Evolutionary conservation across 2,329 filamentous ascomycete genomes (phyloP).

Genomic region (Colletotrichum cuscutae): DNA sequence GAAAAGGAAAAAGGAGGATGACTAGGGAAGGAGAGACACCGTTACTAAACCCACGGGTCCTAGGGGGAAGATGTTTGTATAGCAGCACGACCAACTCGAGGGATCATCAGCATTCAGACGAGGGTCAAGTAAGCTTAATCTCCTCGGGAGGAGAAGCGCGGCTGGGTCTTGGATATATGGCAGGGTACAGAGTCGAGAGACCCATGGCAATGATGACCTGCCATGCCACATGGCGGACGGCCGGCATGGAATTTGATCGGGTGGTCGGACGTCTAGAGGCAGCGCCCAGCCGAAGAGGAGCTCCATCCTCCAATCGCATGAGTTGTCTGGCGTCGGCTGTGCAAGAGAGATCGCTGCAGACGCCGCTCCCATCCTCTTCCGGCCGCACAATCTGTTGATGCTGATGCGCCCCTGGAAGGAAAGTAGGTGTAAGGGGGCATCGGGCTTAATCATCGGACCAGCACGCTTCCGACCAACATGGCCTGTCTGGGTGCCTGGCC

Average conservation of each 20-base stretch:
- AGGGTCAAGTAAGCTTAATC: slow-evolving; percentile 27
- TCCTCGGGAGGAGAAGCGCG: neutral
- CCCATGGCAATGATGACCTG: neutral
- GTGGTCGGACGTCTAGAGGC: slow-evolving; percentile 23
- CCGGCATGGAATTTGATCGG: slow-evolving; percentile 4
- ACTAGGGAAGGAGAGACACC: slow-evolving; percentile 35
- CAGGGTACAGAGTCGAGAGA: neutral
- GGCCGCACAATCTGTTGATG: slow-evolving; percentile 24
- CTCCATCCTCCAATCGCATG: slow-evolving; percentile 29
- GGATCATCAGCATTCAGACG: slow-evolving; percentile 24
- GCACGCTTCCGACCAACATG: slow-evolving; percentile 9
- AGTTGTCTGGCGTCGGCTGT: neutral
- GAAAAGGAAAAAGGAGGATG: slow-evolving; percentile 13
- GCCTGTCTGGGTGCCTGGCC: neutral
- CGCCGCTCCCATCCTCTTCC: slow-evolving; percentile 24
- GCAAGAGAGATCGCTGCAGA: slow-evolving; percentile 10
- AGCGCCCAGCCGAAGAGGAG: slow-evolving; percentile 25
- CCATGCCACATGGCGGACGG: slow-evolving; percentile 19
- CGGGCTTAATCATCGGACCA: slow-evolving; percentile 28
- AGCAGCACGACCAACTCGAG: slow-evolving; percentile 17
- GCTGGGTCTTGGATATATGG: slow-evolving; percentile 29
- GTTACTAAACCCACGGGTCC: slow-evolving; percentile 35
- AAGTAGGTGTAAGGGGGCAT: slow-evolving; percentile 27
- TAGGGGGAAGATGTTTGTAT: slow-evolving; percentile 31
- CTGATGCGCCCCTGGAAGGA: neutral